A percentile compares a stretch with the other conserved stretches of the same genome.
Evolutionary conservation across 2,329 filamentous ascomycete genomes (phyloP).

Genomic region (Stemphylium beticola): DNA sequence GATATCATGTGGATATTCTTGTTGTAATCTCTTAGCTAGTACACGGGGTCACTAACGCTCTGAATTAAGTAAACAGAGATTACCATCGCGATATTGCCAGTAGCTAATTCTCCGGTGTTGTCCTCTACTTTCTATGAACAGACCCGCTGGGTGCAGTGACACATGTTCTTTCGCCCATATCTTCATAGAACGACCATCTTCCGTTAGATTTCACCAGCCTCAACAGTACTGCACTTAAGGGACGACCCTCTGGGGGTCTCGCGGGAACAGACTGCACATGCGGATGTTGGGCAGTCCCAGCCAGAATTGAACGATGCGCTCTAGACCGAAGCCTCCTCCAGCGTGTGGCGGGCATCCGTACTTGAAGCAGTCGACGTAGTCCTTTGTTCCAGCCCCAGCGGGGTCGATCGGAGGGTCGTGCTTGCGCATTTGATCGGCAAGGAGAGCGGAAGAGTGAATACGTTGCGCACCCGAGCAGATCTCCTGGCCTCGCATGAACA

Average conservation of each 20-base stretch:
- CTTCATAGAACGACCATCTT: no score
- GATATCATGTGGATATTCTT: no score
- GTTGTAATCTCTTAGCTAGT: no score
- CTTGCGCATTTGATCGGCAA: slow-evolving; percentile 63
- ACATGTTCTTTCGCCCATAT: no score
- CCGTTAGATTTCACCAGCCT: background rate
- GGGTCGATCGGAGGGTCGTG: slow-evolving; percentile 65
- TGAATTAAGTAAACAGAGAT: no score
- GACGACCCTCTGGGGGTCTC: slow-evolving; percentile 64
- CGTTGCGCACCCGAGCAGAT: slow-evolving; percentile 72
- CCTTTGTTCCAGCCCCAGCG: slow-evolving; percentile 63
- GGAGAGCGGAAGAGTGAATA: slow-evolving; percentile 66
- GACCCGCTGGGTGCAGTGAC: no score
- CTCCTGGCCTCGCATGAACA: slow-evolving; percentile 74
- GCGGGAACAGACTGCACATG: slow-evolving; percentile 67
- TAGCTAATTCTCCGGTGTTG: no score
- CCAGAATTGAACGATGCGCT: slow-evolving; percentile 72
- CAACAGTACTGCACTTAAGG: slow-evolving; percentile 42
- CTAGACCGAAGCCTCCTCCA: slow-evolving; percentile 69
- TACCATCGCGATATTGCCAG: no score
- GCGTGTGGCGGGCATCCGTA: slow-evolving; percentile 70
- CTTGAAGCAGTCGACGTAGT: slow-evolving; percentile 69
- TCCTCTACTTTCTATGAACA: no score
- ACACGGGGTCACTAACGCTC: no score
- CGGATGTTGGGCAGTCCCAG: slow-evolving; percentile 68